Percentiles rank a stretch among this genome's conserved stretches.
Evolutionary conservation across 2,329 filamentous ascomycete species (phyloP).

Genomic region (Byssothecium circinans): DNA sequence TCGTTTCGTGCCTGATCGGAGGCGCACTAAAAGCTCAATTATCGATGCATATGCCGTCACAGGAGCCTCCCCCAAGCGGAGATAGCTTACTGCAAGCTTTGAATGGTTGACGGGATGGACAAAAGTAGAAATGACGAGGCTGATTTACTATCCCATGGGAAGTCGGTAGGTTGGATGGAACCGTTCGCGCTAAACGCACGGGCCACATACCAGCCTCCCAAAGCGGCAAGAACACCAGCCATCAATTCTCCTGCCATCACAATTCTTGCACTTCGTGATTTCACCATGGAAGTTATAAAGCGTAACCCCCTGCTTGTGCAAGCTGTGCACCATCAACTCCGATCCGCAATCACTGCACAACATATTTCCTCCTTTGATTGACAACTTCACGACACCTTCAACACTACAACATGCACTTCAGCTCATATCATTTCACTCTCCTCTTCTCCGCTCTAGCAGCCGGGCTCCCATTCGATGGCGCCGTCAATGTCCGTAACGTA

Average conservation of each 20-base stretch:
- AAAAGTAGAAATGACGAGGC: too few species aligned
- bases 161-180: too few species aligned
- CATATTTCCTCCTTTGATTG: constrained; percentile 9
- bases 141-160: too few species aligned
- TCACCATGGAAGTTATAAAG: constrained; percentile 27
- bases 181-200: not conserved
- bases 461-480: constrained; percentile 31
- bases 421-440: constrained; percentile 20
- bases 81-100: too few species aligned
- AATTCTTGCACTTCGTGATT: constrained; percentile 16
- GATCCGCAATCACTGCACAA: constrained; percentile 12
- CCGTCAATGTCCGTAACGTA: constrained; percentile 13
- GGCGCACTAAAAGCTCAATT: too few species aligned
- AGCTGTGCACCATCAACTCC: constrained; percentile 9
- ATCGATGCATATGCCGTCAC: too few species aligned
- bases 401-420: constrained; percentile 31
- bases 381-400: constrained; percentile 14
- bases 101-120: too few species aligned
- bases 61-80: too few species aligned
- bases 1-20: too few species aligned
- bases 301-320: constrained; percentile 14
- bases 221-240: constrained; percentile 23
- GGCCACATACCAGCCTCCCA: constrained; percentile 16
- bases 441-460: constrained; percentile 24
- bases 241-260: constrained; percentile 33